Evolutionary conservation across 495 filamentous ascomycete species (phyloP), one percentile per base, ranked within the genome.

Genomic region (Xylaria grammica): DNA sequence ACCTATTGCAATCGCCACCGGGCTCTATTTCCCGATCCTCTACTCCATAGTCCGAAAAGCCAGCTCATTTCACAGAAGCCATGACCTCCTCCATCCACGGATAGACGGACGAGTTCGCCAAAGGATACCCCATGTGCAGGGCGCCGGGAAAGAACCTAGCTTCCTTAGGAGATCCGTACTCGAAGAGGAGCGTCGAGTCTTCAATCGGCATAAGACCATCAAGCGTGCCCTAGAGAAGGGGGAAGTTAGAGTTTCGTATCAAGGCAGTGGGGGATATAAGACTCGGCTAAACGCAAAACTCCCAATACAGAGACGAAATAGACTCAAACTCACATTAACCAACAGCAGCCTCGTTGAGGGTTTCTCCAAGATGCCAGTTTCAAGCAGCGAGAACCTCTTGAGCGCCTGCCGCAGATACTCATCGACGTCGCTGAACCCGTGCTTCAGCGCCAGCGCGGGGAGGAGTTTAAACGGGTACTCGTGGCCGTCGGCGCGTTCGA

Each of bases 121-220:
- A 65, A 1, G 87, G 87, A 65, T 90, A 89, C 55, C 87, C 87
- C 87, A 90, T 90, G 60, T 90, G 87, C 54, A 87, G 74, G 19
- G 84, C 79, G 0, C 82, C 82, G 4, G 80, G 70, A 67, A 88
- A 88, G 77, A 90, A 89, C 3, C 87, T 77, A 34, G 82, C 89
- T 73, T 93, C 91, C 79, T 93, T 94, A 30, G 87, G 86, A 60
- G 82, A 81, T 13, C 90, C 90, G 64, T 92, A 85, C 70, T 90
- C 87, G 62, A 91, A 82, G 17, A 86, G 77, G 67, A 87, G 76
- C 72, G 85, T 86, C 63, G 82, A 92, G 72, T 93, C 90, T 67
- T 93, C 90, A 61, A 93, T 90, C 0, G 91, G 91, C 76, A 91
- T 90, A 50, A 93, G 81, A 8, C 88, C 90, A 64, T 92, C 90